Base-by-base conservation (phyloP, 2,329 filamentous ascomycete genomes). In the Colletotrichum tropicicola region DNA sequence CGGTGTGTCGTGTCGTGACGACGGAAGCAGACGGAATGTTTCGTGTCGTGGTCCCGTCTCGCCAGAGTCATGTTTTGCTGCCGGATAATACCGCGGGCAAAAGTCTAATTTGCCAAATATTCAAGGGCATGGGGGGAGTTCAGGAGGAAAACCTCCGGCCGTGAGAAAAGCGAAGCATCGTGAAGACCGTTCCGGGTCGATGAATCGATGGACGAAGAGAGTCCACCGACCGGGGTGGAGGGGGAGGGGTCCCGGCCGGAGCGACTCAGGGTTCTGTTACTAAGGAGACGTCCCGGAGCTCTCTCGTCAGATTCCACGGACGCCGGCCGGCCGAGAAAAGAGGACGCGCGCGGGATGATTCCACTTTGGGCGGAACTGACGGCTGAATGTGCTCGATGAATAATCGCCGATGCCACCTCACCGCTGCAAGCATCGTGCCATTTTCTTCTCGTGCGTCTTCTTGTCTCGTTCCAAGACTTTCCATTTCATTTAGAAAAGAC, bases 341-440 rank as follows among this genome's bases (percentile, higher is more conserved):
- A 21, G 32, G 7, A n/a, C 17, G 12, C 37, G 41, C 41, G 41
- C 37, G 9, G 35, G 1, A 53, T 49, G 32, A 27, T 10, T 27
- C 43, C 43, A 49, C 49, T 48, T 41, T 53, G n/a, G 39, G 30
- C 15, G 21, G 21, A 23, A 5, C 32, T 43, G 9, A 7, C 9
- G 21, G 17, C 27, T 48, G 32, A 56, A 48, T 43, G n/a, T n/a
- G n/a, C n/a, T n/a, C n/a, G n/a, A n/a, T n/a, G n/a, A 43, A 32
- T 35, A 35, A 27, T 41, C 39, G 13, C 27, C 32, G 60, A 43
- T 35, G 47, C 15, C 47, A 28, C 55, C 43, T 43, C 27, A 37
- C 28, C 37, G 49, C 57, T 61, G 61, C 61, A 65, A n/a, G 44
- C 27, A 55, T 65, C 35, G 49, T 47, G 51, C 56, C 56, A 61